A percentile compares a stretch with the other conserved stretches of the same genome.
Evolutionary conservation across 345 rosid species (phyloP).

Genomic region (Sonneratia alba): DNA sequence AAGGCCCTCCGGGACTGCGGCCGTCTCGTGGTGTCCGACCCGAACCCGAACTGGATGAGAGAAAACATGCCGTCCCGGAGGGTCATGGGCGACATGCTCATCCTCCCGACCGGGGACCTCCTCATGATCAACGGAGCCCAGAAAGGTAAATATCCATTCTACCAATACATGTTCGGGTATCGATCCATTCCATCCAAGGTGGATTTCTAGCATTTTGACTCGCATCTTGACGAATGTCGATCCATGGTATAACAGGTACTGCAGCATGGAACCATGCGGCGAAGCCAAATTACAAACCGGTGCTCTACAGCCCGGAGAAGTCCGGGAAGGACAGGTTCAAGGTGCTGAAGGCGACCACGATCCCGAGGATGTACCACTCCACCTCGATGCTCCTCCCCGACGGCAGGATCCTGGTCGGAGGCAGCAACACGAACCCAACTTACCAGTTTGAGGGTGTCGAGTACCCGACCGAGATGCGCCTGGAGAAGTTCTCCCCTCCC

Average conservation of each 20-base stretch:
- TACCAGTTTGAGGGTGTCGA: slow-evolving; percentile 20
- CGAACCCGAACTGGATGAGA: slow-evolving; percentile 43
- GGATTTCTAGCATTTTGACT: too few species aligned
- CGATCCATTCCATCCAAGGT: too few species aligned
- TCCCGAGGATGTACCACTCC: slow-evolving; percentile 37
- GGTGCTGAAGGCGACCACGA: slow-evolving; percentile 14
- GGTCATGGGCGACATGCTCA: slow-evolving; percentile 59
- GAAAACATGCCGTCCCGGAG: slow-evolving; percentile 64
- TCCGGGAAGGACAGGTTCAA: slow-evolving; percentile 11
- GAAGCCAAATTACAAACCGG: slow-evolving; percentile 54
- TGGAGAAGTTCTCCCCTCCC: slow-evolving; percentile 40
- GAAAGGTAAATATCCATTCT: slow-evolving; percentile 20
- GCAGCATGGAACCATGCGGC: slow-evolving; percentile 59
- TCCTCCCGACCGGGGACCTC: slow-evolving; percentile 66
- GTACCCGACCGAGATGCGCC: slow-evolving; percentile 29
- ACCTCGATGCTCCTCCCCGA: slow-evolving; percentile 28
- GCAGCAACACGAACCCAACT: slow-evolving; percentile 34
- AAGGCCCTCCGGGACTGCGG: slow-evolving; percentile 48
- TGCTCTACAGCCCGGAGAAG: slow-evolving; percentile 29
- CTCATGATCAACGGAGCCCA: slow-evolving; percentile 66
- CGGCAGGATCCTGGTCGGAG: slow-evolving; percentile 31
- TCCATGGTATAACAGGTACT: slow-evolving; percentile 7
- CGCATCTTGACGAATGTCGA: too few species aligned
- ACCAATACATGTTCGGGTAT: not conserved
- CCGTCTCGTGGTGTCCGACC: slow-evolving; percentile 37